Percentiles rank a stretch among this genome's conserved stretches.
Evolutionary conservation across 495 filamentous ascomycete species (phyloP).

Genomic region (Schizothecium vesticola): DNA sequence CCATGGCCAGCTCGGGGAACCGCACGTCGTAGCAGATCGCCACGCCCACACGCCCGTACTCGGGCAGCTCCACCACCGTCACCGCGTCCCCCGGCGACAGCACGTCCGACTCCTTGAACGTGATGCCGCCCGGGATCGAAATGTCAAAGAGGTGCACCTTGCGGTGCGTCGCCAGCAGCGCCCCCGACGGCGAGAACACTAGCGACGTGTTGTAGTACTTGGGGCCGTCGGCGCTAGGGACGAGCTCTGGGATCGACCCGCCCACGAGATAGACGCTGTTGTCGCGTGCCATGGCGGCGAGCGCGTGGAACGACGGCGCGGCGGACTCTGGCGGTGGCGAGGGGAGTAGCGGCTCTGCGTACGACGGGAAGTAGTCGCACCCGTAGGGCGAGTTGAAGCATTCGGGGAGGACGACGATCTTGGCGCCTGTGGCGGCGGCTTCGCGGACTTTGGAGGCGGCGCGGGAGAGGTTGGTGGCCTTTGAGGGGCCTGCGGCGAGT

Average conservation of each 20-base stretch:
- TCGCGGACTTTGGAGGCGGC: slow-evolving; percentile 79
- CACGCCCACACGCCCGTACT: slow-evolving; percentile 77
- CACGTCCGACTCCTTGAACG: slow-evolving; percentile 84
- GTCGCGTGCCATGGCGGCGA: slow-evolving; percentile 71
- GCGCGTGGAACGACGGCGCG: slow-evolving; percentile 77
- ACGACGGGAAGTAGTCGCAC: slow-evolving; percentile 81
- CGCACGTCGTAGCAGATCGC: slow-evolving; percentile 97
- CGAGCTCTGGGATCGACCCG: slow-evolving; percentile 85
- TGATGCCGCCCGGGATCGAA: slow-evolving; percentile 91
- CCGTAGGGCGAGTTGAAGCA: slow-evolving; percentile 99
- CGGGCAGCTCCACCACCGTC: slow-evolving; percentile 76
- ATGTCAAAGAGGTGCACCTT: slow-evolving; percentile 99
- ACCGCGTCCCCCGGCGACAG: slow-evolving; percentile 75
- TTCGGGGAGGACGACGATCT: slow-evolving; percentile 69
- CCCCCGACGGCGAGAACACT: slow-evolving; percentile 70
- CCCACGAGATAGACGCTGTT: slow-evolving; percentile 75
- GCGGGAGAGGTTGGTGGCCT: slow-evolving; percentile 73
- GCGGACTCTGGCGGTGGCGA: slow-evolving; percentile 65
- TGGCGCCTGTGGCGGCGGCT: slow-evolving; percentile 68
- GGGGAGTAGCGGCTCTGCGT: slow-evolving; percentile 81
- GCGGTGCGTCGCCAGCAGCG: slow-evolving; percentile 77
- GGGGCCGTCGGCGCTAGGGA: background rate
- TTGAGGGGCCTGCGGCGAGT: slow-evolving; percentile 74
- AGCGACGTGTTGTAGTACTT: slow-evolving; percentile 92
- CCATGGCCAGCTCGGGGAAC: slow-evolving; percentile 89